phyloP scores from a whole-genome alignment of 2,329 filamentous ascomycete species.

The Anisogramma anomala region DNA sequence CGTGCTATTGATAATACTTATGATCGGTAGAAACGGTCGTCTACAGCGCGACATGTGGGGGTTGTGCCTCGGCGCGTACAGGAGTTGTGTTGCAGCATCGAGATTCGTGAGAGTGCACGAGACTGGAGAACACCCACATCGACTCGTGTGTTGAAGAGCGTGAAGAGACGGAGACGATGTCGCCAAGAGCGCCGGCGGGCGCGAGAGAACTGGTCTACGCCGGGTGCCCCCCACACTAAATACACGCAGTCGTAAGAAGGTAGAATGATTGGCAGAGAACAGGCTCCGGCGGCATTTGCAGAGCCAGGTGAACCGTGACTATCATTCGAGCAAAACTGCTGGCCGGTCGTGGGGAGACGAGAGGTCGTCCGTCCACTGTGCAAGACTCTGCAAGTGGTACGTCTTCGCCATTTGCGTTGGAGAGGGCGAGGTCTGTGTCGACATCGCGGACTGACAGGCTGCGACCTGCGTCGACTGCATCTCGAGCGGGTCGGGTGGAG shows the following conservation, averaged over 20 bases:
- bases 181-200: neutral
- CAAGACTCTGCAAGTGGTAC: neutral
- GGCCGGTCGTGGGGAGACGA: neutral
- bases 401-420: neutral
- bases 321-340: neutral
- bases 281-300: conserved; percentile 1
- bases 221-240: neutral
- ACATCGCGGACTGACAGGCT: neutral
- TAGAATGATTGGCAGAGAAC: too few species aligned
- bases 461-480: neutral
- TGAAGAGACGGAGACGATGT: neutral
- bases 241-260: neutral
- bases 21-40: conserved; percentile 6
- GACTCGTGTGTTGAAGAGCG: neutral
- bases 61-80: neutral
- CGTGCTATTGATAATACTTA: conserved; percentile 7
- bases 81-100: neutral
- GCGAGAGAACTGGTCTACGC: neutral
- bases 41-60: neutral
- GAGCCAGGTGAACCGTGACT: neutral
- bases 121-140: neutral
- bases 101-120: neutral
- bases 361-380: neutral
- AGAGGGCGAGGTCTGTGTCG: neutral
- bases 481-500: neutral